Evolutionary conservation across 1,284 basidiomycete species (phyloP).

Genomic region (Dichomitus squalens): DNA sequence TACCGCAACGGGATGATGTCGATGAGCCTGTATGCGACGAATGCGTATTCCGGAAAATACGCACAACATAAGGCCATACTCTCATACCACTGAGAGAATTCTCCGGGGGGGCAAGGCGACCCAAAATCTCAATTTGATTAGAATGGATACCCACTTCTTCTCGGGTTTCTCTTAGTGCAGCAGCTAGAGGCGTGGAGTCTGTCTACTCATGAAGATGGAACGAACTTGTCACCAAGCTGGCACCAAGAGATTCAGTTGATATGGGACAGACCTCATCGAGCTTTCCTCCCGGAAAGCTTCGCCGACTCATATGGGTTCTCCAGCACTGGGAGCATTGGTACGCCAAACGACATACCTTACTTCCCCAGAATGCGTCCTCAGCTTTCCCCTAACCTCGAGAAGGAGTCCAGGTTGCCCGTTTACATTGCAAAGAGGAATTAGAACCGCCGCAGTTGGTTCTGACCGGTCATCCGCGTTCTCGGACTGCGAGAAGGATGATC

Average conservation of each 20-base stretch:
- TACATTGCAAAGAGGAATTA: constrained; percentile 78
- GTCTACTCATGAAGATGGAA: constrained; percentile 39
- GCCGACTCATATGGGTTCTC: neutral
- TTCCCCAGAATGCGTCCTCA: constrained; percentile 78
- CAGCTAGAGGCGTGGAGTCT: constrained; percentile 53
- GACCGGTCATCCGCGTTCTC: constrained; percentile 21
- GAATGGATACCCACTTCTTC: constrained; percentile 72
- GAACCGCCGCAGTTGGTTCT: constrained; percentile 60
- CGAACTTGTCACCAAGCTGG: neutral
- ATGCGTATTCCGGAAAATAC: constrained; percentile 29
- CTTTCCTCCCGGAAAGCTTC: constrained; percentile 81
- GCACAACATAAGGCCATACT: constrained; percentile 77
- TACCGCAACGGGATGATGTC: neutral
- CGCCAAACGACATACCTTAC: constrained; percentile 56
- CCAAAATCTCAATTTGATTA: constrained; percentile 63
- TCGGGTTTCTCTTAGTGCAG: constrained; percentile 71
- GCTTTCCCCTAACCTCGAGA: constrained; percentile 69
- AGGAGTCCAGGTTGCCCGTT: constrained; percentile 63
- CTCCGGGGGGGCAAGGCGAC: constrained; percentile 64
- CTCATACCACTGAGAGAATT: constrained; percentile 58
- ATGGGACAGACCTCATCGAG: constrained; percentile 55
- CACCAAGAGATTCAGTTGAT: neutral
- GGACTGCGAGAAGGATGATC: constrained; percentile 16
- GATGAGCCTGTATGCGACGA: neutral
- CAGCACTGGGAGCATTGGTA: neutral